These are phyloP conservation scores for Juncus effusus DNA, from an alignment of 176 grass and related monocot species.

Conservation along the genomic window DNA sequence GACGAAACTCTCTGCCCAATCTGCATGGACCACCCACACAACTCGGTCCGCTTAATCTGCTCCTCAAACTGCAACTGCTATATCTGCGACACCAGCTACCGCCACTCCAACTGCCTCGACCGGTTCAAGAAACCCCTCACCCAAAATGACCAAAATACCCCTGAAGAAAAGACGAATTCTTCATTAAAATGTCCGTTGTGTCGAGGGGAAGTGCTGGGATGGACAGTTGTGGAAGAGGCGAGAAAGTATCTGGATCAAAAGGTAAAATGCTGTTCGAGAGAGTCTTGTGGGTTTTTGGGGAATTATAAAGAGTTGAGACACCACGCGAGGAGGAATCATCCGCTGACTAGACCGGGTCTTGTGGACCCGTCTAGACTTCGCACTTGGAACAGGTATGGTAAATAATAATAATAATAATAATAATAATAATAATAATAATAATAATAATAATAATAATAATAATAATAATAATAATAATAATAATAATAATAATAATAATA, in stretches of 20 bases:
- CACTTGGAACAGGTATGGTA: slow-evolving; percentile 50
- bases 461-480: too few species aligned
- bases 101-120: slow-evolving; percentile 97
- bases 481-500: too few species aligned
- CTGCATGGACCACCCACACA: slow-evolving; percentile 99
- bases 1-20: slow-evolving; percentile 92
- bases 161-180: slow-evolving; percentile 29
- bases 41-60: slow-evolving; percentile 87
- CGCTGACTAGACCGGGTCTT: slow-evolving; percentile 50
- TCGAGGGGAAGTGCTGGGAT: slow-evolving; percentile 68
- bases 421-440: too few species aligned
- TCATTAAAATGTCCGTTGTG: slow-evolving; percentile 80
- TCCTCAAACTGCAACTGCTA: slow-evolving; percentile 84
- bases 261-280: slow-evolving; percentile 60
- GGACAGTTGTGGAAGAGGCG: slow-evolving; percentile 69
- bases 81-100: slow-evolving; percentile 93
- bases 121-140: slow-evolving; percentile 84
- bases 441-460: too few species aligned
- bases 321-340: slow-evolving; percentile 66
- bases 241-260: slow-evolving; percentile 76
- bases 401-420: too few species aligned
- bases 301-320: slow-evolving; percentile 72
- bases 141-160: slow-evolving; percentile 49
- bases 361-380: slow-evolving; percentile 66
- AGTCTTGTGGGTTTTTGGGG: slow-evolving; percentile 70